Evolutionary conservation across 2,329 filamentous ascomycete species (phyloP), one percentile per base, ranked within the genome.

Genomic region (Talaromyces funiculosus): DNA sequence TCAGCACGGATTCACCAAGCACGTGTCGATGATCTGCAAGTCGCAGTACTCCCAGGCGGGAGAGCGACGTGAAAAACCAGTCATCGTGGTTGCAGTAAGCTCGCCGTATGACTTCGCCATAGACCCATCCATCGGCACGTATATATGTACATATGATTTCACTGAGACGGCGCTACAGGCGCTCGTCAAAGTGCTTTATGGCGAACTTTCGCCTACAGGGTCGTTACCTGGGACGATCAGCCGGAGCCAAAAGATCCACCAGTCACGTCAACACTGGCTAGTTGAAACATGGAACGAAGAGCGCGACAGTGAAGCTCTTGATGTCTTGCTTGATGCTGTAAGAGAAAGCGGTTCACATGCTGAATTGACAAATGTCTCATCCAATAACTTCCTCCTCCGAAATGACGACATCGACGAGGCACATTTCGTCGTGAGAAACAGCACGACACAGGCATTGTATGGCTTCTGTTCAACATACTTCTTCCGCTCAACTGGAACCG

Each of bases 91-190:
- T 7, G 90, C 93, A 0, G 92, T 96, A 66, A 96, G 92, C 75
- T 97, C 92, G 0, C 93, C 93, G 0, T 97, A 97, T 73, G 93
- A 97, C 73, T 97, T 97, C 72, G 92, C 91, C 47, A 92, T 93
- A 84, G 93, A 97, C 69, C 88, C 89, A 65, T 86, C 86, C 0
- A 93, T 97, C 42, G 90, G 90, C 5, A 96, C 92, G 0, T 97
- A 97, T 68, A 83, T 97, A 42, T 97, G 93, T 78, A 96, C 92
- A 0, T 97, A 95, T 73, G 92, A 97, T 76, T 97, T 96, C 69
- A 97, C 93, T 0, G 93, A 97, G 68, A 93, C 90, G 7, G 92
- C 93, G 18, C 85, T 97, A 77, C 87, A 89, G 63, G 90, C 92
- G 1, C 78, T 96, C 4, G 90, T 95, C 18, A 87, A 90, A 61